Evolutionary conservation across 371 early-diverging fungal genomes (phyloP), one percentile per base, ranked within the genome.

Genomic region (Mucor irregularis): DNA sequence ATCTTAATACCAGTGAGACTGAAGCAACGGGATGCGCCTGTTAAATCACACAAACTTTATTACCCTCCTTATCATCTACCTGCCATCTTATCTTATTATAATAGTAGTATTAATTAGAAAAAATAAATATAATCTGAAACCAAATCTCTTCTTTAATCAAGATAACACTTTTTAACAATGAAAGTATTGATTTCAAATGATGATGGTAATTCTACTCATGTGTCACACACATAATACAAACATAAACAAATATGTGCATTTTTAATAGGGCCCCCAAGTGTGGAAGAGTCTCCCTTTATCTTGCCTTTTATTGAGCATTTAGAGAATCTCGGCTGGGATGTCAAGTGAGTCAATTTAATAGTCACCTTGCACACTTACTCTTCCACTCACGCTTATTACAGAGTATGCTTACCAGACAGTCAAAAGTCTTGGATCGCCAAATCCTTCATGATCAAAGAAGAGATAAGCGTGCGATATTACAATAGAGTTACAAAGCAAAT

Each of bases 371-470:
- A 24, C 25, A 21, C 39, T 42, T 21, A 6, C 24, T 42, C 5
- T 22, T n/a, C n/a, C n/a, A 21, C 25, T 43, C 10, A 26, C 6
- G 37, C 17, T 21, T 10, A 17, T 35, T 11, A 46, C 46, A 73
- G 74, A 38, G 77, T 73, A 6, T 68, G 67, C 35, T 56, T 76
- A 24, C 77, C 77, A 3, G 66, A 73, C 28, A 56, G 65, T 5
- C 77, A 76, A 64, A 76, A 73, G 40, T 73, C 74, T n/a, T 76
- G 77, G 77, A 71, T 76, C 24, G 63, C 73, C 22, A 76, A 73
- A 47, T 68, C 77, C 0, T 76, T 76, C 53, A 66, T 76, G 62
- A 76, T 76, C 49, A 76, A 71, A 35, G 71, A 76, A 21, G 69
- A 69, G 16, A 62, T 76, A 21, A 53, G 69, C 2, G 14, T 67